These are phyloP conservation scores for Phytophthora pseudosyringae DNA, from an alignment of 352 stramenopile genomes.

Conservation along the genomic window DNA sequence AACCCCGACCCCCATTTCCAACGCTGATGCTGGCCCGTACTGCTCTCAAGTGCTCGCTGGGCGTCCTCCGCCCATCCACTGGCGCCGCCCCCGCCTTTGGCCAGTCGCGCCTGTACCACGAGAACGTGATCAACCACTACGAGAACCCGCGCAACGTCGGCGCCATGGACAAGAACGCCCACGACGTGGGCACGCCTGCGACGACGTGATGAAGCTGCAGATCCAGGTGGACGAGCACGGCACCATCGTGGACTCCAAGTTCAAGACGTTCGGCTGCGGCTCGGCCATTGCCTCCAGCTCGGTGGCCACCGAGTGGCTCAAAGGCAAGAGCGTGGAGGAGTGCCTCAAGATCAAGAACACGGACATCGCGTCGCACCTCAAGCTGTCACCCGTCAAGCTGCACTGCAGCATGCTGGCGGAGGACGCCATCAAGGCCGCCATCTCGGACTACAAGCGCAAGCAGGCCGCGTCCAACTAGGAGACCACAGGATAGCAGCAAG, in stretches of 20 bases:
- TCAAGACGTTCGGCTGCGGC: slow-evolving; percentile 99
- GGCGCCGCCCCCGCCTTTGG: slow-evolving; percentile 13
- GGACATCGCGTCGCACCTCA: slow-evolving; percentile 99
- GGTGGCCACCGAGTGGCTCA: slow-evolving; percentile 99
- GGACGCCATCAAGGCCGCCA: slow-evolving; percentile 99
- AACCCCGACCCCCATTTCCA: too few species aligned
- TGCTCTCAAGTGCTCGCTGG: slow-evolving; percentile 64
- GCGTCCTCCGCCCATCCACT: slow-evolving; percentile 15
- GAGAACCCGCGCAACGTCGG: slow-evolving; percentile 99
- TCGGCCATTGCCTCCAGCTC: slow-evolving; percentile 97
- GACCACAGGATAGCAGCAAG: background rate
- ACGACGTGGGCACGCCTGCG: slow-evolving; percentile 98
- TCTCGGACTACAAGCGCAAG: slow-evolving; percentile 98
- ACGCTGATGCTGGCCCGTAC: slow-evolving; percentile 72
- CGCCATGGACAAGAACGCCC: slow-evolving; percentile 97
- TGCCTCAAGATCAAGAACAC: slow-evolving; percentile 96
- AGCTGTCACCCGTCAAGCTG: slow-evolving; percentile 99
- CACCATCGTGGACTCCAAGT: slow-evolving; percentile 98
- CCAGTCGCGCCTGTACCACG: slow-evolving; percentile 93
- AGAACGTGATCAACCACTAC: slow-evolving; percentile 99
- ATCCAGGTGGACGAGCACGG: slow-evolving; percentile 96
- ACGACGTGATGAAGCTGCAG: slow-evolving; percentile 99
- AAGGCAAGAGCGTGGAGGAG: slow-evolving; percentile 97
- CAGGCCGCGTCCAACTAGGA: slow-evolving; percentile 54
- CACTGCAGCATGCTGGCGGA: slow-evolving; percentile 99